Evolutionary conservation across 768 basidiomycete genomes (phyloP), one percentile per base, ranked within the genome.

Genomic region (Pisolithus microcarpus): DNA sequence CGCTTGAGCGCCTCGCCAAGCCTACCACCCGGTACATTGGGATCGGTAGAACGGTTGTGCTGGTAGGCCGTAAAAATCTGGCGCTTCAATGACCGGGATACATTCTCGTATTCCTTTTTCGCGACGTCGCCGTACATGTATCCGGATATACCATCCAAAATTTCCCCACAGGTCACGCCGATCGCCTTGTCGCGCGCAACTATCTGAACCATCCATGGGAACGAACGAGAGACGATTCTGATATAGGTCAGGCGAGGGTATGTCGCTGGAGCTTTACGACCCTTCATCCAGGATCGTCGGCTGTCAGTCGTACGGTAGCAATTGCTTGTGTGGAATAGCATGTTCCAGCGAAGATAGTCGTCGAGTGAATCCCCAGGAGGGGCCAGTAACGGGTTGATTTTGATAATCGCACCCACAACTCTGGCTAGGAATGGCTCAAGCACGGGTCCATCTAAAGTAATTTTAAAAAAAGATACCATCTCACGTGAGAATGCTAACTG

Each of bases 331-430:
- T 72, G 69, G 62, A 81, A 86, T 38, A 85, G 73, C 81, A 89
- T 84, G 66, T 85, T 84, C 85, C 86, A 88, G 43, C 76, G 78
- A 40, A 89, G 68, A 60, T 78, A 77, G 5, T 75, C 74, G 1
- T 77, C 73, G 5, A 67, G 57, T 4, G 64, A 62, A 8, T 72
- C 71, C 0, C 75, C 65, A 53, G 65, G 69, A 18, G 82, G 80
- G 0, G 66, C 59, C 15, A 88, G 69, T 23, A 87, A 72, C 0
- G 87, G 85, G 60, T 89, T 88, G 31, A 89, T 51, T 43, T 66
- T 63, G 5, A 82, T 55, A 6, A 56, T 54, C 1, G 79, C 80
- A 0, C 68, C 57, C 9, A 86, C 75, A 23, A 78, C 66, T 46
- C 71, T 72, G 16, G 75, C 63, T 18, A 83, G 62, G 56, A 84